Base-by-base conservation (phyloP, 169 alveolate species). In the Plasmodium gonderi region DNA sequence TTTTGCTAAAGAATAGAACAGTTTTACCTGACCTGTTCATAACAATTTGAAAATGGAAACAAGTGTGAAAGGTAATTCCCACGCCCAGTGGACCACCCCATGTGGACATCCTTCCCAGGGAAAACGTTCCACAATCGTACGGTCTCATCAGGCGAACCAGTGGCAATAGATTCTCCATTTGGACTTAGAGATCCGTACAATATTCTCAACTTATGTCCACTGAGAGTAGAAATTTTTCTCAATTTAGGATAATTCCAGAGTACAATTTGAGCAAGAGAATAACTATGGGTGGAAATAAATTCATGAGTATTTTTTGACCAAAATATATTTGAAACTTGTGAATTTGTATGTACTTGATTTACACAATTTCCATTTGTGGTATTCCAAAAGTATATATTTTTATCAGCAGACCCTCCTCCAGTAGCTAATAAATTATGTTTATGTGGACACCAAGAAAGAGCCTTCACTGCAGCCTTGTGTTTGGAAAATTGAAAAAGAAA, bases 341-440 rank as follows among this genome's bases (percentile, higher is more conserved):
- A 96, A 9, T 98, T 99, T 12, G 99, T 97, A 79, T 97, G 98
- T 23, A 98, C 96, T 75, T 96, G 92, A 90, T 96, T 91, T n/a
- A 97, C 94, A 90, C 96, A 95, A 64, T 96, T 94, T 23, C 97
- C 94, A 74, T 97, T 97, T 14, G 81, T 89, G 42, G 99, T 98
- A 95, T 98, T 97, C 99, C 99, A 99, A 79, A 98, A 97, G 33
- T 98, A 97, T n/a, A 99, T 98, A 79, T 98, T 96, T 80, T 99
- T 96, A 95, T 99, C 99, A 20, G 99, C 99, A 11, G 99, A 98
- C 2, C 99, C 99, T 14, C 99, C 99, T 2, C 99, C 99, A 11
- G 98, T 95, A 23, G 99, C 99, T 31, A 99, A 94, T 36, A 98
- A 95, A 49, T 98, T 98, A 80, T 96, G 95, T 95, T 98, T 98